Conservation (phyloP, 2,329 filamentous ascomycete genomes). For the Penicillium glabrum region DNA sequence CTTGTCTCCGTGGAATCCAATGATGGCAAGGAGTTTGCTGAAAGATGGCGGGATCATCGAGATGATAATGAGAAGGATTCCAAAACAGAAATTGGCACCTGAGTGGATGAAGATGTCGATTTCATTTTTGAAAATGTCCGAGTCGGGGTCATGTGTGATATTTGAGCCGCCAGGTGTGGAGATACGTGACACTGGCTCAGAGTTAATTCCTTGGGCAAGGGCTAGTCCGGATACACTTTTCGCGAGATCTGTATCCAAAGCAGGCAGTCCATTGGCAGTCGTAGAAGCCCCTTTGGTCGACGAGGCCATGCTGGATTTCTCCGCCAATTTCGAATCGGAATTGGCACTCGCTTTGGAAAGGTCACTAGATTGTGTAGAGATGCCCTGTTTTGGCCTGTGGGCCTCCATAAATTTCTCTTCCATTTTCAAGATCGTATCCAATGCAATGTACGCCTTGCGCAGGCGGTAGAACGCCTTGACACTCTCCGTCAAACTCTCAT, state of each 20-base stretch:
- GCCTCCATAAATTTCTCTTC: constrained; percentile 61
- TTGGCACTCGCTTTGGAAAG: constrained; percentile 11
- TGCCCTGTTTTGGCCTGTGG: constrained; percentile 23
- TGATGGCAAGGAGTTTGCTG: constrained; percentile 78
- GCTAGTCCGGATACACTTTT: constrained; percentile 25
- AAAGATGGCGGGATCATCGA: constrained; percentile 92
- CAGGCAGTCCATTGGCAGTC: constrained; percentile 9
- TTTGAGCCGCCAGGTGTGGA: constrained; percentile 26
- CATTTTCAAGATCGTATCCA: constrained; percentile 75
- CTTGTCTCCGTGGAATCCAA: constrained; percentile 88
- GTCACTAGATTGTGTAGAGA: constrained; percentile 13
- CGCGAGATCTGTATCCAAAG: constrained; percentile 18
- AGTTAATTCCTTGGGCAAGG: constrained; percentile 15
- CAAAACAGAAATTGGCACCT: constrained; percentile 85
- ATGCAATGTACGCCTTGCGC: constrained; percentile 79
- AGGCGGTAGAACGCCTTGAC: constrained; percentile 92
- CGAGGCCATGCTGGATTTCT: constrained; percentile 13
- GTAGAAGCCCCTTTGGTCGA: constrained; percentile 18
- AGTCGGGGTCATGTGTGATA: constrained; percentile 55
- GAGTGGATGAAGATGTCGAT: constrained; percentile 88
- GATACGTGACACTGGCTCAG: constrained; percentile 21
- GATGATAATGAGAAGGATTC: constrained; percentile 80
- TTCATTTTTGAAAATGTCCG: constrained; percentile 67
- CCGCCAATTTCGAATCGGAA: constrained; percentile 5
- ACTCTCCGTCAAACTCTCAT: constrained; percentile 88